Conservation (phyloP, 768 basidiomycete species). For the Harrya chromipes region DNA sequence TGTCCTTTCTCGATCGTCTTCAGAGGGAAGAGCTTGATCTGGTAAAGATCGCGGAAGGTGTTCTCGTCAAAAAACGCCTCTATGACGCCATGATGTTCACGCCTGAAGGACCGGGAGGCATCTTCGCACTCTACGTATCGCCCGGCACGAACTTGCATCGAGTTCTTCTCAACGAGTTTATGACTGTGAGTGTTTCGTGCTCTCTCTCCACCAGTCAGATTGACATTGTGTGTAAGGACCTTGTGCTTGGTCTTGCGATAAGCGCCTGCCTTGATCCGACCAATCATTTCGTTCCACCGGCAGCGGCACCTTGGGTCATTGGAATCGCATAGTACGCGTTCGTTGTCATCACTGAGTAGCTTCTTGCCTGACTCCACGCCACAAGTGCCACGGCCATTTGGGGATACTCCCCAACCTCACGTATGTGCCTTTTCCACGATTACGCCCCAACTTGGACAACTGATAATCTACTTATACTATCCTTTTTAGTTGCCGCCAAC, state of each 20-base stretch:
- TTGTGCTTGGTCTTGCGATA: slow-evolving; percentile 22
- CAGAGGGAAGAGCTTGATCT: neutral
- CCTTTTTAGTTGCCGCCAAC: slow-evolving; percentile 52
- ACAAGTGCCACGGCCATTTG: slow-evolving; percentile 56
- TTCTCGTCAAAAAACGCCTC: slow-evolving; percentile 25
- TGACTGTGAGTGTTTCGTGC: slow-evolving; percentile 25
- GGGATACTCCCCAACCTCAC: slow-evolving; percentile 52
- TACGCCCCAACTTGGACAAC: neutral
- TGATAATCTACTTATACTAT: neutral
- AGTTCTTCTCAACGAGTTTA: slow-evolving; percentile 40
- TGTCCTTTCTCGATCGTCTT: slow-evolving; percentile 43
- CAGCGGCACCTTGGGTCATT: slow-evolving; percentile 49
- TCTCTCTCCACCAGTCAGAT: neutral
- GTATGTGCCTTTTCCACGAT: slow-evolving; percentile 28
- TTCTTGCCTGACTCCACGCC: neutral
- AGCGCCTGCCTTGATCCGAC: slow-evolving; percentile 47
- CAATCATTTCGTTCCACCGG: slow-evolving; percentile 55
- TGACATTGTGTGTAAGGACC: slow-evolving; percentile 9
- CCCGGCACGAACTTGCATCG: slow-evolving; percentile 31
- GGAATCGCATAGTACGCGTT: slow-evolving; percentile 55
- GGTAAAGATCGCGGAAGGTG: slow-evolving; percentile 25
- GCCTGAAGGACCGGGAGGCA: slow-evolving; percentile 34
- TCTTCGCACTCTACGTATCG: slow-evolving; percentile 37
- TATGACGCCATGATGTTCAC: slow-evolving; percentile 36
- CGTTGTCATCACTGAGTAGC: neutral